Percentiles rank a stretch among this genome's conserved stretches.
Conservation (phyloP, 306 rosid species). For the Macrotyloma uniflorum region DNA sequence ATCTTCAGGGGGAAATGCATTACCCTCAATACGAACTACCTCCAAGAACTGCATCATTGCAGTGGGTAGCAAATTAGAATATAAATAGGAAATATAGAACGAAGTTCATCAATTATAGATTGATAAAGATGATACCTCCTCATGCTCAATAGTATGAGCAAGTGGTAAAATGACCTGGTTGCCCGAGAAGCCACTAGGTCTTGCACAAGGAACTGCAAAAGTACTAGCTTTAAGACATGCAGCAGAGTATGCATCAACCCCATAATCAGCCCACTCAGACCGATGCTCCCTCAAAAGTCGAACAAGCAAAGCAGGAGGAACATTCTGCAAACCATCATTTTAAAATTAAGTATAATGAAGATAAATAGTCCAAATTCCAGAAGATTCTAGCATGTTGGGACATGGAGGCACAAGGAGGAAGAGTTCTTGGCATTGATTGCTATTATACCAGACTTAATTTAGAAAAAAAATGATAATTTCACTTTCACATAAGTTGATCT, state of each 20-base stretch:
- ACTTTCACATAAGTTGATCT: not conserved
- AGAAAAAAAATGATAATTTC: not conserved
- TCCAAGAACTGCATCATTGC: conserved; percentile 65
- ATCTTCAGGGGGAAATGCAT: conserved; percentile 82
- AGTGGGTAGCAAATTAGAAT: not conserved
- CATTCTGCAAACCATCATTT: conserved; percentile 55
- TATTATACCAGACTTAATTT: not conserved
- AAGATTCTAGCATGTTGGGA: not conserved
- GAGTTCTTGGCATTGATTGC: not conserved
- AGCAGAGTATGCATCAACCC: conserved; percentile 84
- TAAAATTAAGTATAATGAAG: not conserved
- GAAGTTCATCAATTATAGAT: not conserved
- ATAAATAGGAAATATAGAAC: not conserved
- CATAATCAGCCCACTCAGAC: conserved; percentile 90
- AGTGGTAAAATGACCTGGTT: conserved; percentile 79
- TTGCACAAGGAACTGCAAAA: conserved; percentile 73
- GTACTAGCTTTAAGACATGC: conserved; percentile 78
- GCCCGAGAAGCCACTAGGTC: conserved; percentile 77
- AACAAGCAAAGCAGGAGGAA: conserved; percentile 87
- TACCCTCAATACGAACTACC: conserved; percentile 90
- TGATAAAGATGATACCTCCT: conserved; percentile 59
- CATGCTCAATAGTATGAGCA: conserved; percentile 51
- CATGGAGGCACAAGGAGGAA: not conserved
- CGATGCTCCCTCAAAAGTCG: conserved; percentile 89
- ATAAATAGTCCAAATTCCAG: not conserved